These are phyloP conservation scores for Podospora pseudocomata DNA, from an alignment of 495 filamentous ascomycete species.

Conservation along the genomic window DNA sequence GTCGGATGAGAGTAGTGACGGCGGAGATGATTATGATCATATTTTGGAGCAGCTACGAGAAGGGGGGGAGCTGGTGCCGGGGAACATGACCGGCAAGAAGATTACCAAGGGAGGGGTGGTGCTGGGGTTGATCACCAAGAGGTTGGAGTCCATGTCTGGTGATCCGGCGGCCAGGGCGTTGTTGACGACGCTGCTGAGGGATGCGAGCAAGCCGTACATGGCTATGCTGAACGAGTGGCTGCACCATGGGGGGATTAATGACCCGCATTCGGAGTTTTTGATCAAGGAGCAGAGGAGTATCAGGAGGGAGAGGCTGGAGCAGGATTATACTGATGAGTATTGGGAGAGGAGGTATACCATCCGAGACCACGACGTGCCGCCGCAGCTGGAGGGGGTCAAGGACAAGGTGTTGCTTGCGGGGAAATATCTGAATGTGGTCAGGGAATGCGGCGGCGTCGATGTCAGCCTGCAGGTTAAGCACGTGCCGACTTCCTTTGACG, in stretches of 20 bases:
- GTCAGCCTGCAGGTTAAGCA: constrained; percentile 85
- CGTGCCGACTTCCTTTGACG: constrained; percentile 88
- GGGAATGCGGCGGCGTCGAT: constrained; percentile 94
- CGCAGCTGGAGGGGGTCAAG: constrained; percentile 85
- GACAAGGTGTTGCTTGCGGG: constrained; percentile 93
- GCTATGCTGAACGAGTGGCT: constrained; percentile 98
- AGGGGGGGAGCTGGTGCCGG: constrained; percentile 70
- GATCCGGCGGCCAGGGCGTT: constrained; percentile 82
- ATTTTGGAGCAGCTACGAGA: constrained; percentile 84
- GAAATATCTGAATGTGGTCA: constrained; percentile 96
- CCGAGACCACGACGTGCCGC: constrained; percentile 82
- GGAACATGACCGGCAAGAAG: constrained; percentile 79
- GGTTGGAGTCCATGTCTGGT: constrained; percentile 82
- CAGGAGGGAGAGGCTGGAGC: constrained; percentile 79
- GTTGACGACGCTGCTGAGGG: constrained; percentile 74
- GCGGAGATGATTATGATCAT: constrained; percentile 66
- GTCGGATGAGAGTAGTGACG: constrained; percentile 75
- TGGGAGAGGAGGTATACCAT: constrained; percentile 98
- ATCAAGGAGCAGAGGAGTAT: constrained; percentile 96
- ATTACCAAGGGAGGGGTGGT: constrained; percentile 93
- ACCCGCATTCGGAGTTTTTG: constrained; percentile 90
- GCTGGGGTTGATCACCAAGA: constrained; percentile 75
- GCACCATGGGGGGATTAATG: constrained; percentile 90
- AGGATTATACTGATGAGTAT: constrained; percentile 98
- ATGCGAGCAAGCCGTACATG: constrained; percentile 94